A percentile compares a stretch with the other conserved stretches of the same genome.
Evolutionary conservation across 2,329 filamentous ascomycete species (phyloP).

Genomic region (Alternaria sp.): DNA sequence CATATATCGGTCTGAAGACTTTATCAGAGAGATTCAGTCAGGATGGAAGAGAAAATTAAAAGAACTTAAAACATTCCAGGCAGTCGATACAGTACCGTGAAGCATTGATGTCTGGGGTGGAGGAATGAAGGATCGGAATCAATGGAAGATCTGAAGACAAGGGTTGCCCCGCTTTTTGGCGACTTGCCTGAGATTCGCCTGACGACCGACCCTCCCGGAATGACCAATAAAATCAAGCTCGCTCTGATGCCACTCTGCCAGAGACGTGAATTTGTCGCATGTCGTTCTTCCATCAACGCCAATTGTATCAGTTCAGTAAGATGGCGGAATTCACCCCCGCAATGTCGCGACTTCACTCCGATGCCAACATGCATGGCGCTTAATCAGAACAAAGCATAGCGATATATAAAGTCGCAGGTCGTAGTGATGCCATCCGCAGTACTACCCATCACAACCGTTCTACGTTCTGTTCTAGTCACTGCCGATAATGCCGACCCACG

Average conservation of each 20-base stretch:
- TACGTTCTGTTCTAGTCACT: not conserved
- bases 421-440: not conserved
- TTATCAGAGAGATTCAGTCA: not conserved
- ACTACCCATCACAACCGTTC: not conserved
- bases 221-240: slow-evolving; percentile 6
- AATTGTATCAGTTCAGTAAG: slow-evolving; percentile 13
- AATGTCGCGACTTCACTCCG: slow-evolving; percentile 2
- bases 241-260: not conserved
- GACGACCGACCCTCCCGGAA: slow-evolving; percentile 1
- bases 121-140: not conserved
- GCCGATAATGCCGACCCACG: slow-evolving; percentile 54
- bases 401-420: slow-evolving; percentile 9
- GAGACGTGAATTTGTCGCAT: slow-evolving; percentile 14
- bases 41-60: not conserved
- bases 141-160: slow-evolving; percentile 9
- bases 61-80: not conserved
- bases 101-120: not conserved
- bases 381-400: not conserved
- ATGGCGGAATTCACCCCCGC: slow-evolving; percentile 9
- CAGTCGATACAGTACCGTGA: not conserved
- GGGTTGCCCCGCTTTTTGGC: slow-evolving; percentile 7
- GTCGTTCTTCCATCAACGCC: slow-evolving; percentile 12
- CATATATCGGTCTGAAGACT: not conserved
- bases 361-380: not conserved
- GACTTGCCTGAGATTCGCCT: slow-evolving; percentile 13